Base-by-base conservation (phyloP, 2,329 filamentous ascomycete species). In the Pleoardoris graminearum region DNA sequence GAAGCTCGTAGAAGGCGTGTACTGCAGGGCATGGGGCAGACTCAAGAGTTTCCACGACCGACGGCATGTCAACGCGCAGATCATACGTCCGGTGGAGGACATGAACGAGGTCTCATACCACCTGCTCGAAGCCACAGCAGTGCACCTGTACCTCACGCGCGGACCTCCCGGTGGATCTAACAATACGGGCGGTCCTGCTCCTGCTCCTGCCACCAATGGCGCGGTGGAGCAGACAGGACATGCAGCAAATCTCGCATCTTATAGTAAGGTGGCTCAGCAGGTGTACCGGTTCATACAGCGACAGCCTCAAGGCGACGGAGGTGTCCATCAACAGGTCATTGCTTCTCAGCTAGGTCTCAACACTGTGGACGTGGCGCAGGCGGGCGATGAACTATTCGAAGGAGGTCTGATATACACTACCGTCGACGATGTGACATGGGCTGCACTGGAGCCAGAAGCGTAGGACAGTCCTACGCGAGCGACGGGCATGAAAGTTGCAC, bases 51-150 rank as follows among this genome's bases (percentile, higher is more conserved):
- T 95, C 77, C 87, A 88, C 71, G 88, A 88, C 75, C 94, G 92
- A 78, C 83, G 87, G 57, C 88, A 91, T 73, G 82, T 99, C 48
- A 86, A 83, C 57, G 88, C 91, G 36, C 87, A 92, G 73, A 84
- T 89, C 65, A 86, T 99, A 59, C 87, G 91, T 48, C 86, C 89
- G 3, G 79, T 97, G 49, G 79, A 82, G 50, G 89, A 97, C 74
- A 88, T 88, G 78, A 96, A 99, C 78, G 94, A 99, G 80, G 83
- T 97, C 71, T 88, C 88, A 70, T 96, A 91, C 72, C 94, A 97
- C 75, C 76, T 97, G 60, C 85, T 99, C 48, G 93, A 99, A 77
- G 88, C 91, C 22, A 90, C 91, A 5, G 89, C 88, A 52, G 88
- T 95, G 44, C 94, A 99, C 77, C 79, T 99, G 45, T 87, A 87